phyloP scores from a whole-genome alignment of 305 asterid species.

The Solanum hybrid region DNA sequence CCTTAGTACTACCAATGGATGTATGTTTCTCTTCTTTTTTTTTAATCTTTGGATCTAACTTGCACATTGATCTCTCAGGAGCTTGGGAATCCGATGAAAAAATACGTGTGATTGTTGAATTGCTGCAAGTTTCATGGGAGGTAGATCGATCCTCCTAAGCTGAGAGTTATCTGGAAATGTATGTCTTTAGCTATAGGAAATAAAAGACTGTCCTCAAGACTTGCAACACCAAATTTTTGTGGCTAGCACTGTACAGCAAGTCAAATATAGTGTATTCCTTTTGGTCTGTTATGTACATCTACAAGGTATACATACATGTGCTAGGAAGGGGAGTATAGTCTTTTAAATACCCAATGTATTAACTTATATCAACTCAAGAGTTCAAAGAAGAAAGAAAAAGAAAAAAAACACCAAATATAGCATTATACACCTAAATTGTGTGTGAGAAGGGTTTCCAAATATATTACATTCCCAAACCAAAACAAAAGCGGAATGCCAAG shows the following conservation, averaged over 20 bases:
- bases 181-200: neutral
- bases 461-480: neutral
- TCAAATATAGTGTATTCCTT: neutral
- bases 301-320: neutral
- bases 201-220: neutral
- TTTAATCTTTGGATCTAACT: neutral
- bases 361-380: neutral
- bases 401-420: neutral
- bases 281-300: neutral
- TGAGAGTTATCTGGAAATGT: neutral
- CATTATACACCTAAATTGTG: neutral
- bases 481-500: neutral
- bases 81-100: slow-evolving; percentile 1
- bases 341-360: neutral
- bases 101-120: neutral
- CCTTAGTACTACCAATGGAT: neutral
- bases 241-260: neutral
- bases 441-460: neutral
- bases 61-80: neutral
- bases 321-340: neutral
- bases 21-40: neutral
- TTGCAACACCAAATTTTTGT: neutral
- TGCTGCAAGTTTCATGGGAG: neutral
- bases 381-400: neutral
- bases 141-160: neutral